phyloP scores from a whole-genome alignment of 352 stramenopile genomes.

The Phytophthora vignae region DNA sequence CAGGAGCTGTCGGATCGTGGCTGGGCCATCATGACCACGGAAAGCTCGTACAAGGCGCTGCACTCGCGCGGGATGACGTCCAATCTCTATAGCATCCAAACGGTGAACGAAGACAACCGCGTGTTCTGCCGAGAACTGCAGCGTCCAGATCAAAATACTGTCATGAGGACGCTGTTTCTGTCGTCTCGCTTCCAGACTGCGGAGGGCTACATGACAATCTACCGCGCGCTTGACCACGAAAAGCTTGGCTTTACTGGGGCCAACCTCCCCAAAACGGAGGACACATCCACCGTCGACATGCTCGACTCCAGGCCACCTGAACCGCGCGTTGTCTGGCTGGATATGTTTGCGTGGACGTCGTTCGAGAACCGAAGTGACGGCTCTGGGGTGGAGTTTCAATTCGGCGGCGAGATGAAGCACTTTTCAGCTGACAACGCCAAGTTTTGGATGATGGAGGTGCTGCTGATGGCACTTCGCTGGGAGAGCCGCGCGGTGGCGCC shows the following conservation, averaged over 20 bases:
- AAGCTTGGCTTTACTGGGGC: constrained; percentile 26
- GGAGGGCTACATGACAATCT: constrained; percentile 48
- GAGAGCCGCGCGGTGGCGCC: constrained; percentile 33
- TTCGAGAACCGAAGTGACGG: constrained; percentile 31
- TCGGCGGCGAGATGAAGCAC: constrained; percentile 42
- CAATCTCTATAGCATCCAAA: constrained; percentile 38
- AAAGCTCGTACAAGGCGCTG: constrained; percentile 37
- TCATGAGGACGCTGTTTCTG: constrained; percentile 50
- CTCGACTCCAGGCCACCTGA: background rate
- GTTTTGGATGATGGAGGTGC: constrained; percentile 48
- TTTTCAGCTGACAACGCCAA: constrained; percentile 39
- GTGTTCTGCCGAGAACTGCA: constrained; percentile 48
- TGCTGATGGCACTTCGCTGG: constrained; percentile 44
- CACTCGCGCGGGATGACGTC: constrained; percentile 46
- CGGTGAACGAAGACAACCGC: constrained; percentile 46
- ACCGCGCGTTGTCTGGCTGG: constrained; percentile 39
- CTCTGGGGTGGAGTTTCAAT: constrained; percentile 34
- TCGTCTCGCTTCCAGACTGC: constrained; percentile 47
- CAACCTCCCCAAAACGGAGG: background rate
- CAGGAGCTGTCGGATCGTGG: constrained; percentile 37
- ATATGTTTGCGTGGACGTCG: constrained; percentile 45
- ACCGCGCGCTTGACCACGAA: constrained; percentile 45
- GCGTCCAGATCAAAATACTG: constrained; percentile 24
- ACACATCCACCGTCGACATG: background rate
- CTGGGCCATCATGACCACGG: constrained; percentile 48